Evolutionary conservation across 2,329 filamentous ascomycete genomes (phyloP).

Genomic region (Aureobasidium sp.): DNA sequence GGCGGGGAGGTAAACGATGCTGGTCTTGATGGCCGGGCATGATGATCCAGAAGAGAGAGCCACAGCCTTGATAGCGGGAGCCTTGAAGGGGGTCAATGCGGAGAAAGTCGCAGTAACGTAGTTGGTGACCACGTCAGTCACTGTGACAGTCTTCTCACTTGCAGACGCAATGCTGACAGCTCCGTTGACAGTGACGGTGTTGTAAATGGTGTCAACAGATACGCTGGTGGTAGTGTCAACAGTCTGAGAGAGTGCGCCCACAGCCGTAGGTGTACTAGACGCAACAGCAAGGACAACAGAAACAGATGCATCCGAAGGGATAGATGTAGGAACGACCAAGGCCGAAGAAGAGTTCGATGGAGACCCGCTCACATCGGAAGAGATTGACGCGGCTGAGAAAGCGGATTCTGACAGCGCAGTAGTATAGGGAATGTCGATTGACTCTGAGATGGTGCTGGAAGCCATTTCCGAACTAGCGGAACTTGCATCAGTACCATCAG

Average conservation of each 20-base stretch:
- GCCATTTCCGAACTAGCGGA: slow-evolving; percentile 2
- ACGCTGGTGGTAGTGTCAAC: slow-evolving; percentile 18
- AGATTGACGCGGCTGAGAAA: background rate
- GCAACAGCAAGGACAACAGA: background rate
- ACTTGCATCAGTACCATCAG: slow-evolving; percentile 9
- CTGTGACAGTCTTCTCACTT: slow-evolving; percentile 14
- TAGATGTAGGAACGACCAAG: background rate
- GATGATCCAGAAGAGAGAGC: slow-evolving; percentile 5
- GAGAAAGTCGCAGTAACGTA: slow-evolving; percentile 17
- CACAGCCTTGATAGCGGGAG: background rate
- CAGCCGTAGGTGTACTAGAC: slow-evolving; percentile 9
- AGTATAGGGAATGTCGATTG: background rate
- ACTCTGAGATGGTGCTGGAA: background rate
- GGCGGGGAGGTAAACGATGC: slow-evolving; percentile 9
- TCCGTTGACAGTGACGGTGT: slow-evolving; percentile 15
- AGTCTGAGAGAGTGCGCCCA: slow-evolving; percentile 8
- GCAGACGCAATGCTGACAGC: slow-evolving; percentile 16
- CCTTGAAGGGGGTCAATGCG: slow-evolving; percentile 6
- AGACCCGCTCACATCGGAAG: slow-evolving; percentile 13
- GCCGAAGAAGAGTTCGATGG: slow-evolving; percentile 4
- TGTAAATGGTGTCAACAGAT: slow-evolving; percentile 17
- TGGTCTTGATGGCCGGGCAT: slow-evolving; percentile 9
- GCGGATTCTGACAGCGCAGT: slow-evolving; percentile 2
- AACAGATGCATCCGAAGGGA: slow-evolving; percentile 4
- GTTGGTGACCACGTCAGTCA: slow-evolving; percentile 15